Evolutionary conservation across 345 rosid species (phyloP), one percentile per base, ranked within the genome.

Genomic region (Pistacia integerrima): DNA sequence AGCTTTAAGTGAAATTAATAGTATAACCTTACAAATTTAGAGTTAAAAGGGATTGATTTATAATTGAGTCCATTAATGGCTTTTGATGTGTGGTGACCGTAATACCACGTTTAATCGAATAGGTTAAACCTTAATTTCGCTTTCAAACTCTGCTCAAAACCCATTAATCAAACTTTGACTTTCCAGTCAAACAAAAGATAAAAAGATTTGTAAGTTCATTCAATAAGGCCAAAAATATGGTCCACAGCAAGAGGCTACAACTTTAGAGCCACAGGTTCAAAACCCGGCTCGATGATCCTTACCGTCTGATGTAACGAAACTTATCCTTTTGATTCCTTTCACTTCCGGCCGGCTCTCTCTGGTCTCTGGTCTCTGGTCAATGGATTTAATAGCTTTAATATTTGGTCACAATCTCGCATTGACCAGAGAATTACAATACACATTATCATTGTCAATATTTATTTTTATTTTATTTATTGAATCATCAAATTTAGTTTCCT

Each of bases 121-220:
- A 54, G 18, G 4, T 54, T 0, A 54, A 16, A 16, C 18, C 11
- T 54, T 54, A 17, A 30, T 66, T 18, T 55, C 48, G 25, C 30
- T 55, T 38, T 30, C 74, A 35, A 25, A 33, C 13, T 52, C 35
- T 67, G 57, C 16, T 57, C 16, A 33, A 56, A 67, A 63, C 18
- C 46, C 9, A 41, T 5, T 41, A 81, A 33, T 55, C 36, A 63
- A 65, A 55, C 2, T 54, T 36, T 22, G 18, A 35, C 18, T 51
- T 63, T 67, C 74, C 67, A 46, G 77, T 81, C 83, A 81, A 56
- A 52, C 20, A 56, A 69, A 7, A 28, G 55, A 77, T 7, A 44
- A 54, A 52, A 54, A 36, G 8, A 54, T 41, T 6, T 17, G 51
- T 28, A 9, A 10, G 52, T 25, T 63, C 35, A 36, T 20, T 59